These are phyloP conservation scores for Camellia lanceoleosa DNA, from an alignment of 148 eudicot species.

Conservation along the genomic window DNA sequence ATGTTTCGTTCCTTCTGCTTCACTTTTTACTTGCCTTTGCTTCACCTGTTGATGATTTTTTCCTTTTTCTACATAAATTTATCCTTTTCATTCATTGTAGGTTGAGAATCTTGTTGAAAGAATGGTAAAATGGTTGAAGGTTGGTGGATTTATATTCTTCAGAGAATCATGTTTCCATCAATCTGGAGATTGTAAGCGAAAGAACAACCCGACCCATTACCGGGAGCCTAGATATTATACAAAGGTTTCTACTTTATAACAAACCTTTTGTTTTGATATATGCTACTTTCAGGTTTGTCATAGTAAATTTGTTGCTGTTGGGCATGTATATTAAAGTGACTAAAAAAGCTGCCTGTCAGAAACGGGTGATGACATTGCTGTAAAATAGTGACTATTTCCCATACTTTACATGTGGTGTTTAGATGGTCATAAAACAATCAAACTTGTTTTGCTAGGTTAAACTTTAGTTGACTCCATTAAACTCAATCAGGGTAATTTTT, in stretches of 20 bases:
- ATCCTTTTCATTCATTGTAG: conserved; percentile 33
- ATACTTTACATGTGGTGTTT: not conserved
- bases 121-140: conserved; percentile 89
- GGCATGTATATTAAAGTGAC: conserved; percentile 6
- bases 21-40: not conserved
- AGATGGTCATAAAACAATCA: not conserved
- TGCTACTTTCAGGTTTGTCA: not conserved
- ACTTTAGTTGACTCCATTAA: not conserved
- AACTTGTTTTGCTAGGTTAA: not conserved
- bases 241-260: conserved; percentile 44
- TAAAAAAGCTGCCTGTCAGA: not conserved
- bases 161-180: conserved; percentile 98
- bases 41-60: not conserved
- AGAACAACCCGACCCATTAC: conserved; percentile 93
- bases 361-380: not conserved
- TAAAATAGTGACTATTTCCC: not conserved
- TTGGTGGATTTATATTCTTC: conserved; percentile 87
- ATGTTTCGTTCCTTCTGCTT: not conserved
- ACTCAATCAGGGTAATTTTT: not conserved
- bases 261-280: conserved; percentile 10
- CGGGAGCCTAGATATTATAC: conserved; percentile 92
- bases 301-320: not conserved
- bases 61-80: not conserved
- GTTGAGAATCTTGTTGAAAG: conserved; percentile 69
- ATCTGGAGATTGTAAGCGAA: conserved; percentile 93